Evolutionary conservation across 306 rosid genomes (phyloP), one percentile per base, ranked within the genome.

Genomic region (Dalbergia cultrata): DNA sequence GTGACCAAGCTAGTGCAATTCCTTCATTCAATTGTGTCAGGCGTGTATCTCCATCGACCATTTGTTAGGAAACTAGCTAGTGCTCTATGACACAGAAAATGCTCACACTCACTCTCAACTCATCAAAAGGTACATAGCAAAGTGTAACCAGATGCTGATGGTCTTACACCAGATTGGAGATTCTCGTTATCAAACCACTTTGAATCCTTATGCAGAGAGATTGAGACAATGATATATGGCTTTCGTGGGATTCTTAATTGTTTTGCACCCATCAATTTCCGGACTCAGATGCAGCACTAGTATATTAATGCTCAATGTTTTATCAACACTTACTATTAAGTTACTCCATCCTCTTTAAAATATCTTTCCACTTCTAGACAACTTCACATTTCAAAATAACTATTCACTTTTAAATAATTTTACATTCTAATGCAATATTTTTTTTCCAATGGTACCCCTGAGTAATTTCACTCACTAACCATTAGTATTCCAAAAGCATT

Each of bases 131-230:
- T 45, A 70, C 31, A 26, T 26, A 26, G 59, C n/a, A 84, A 89
- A 81, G 83, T 67, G 67, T 76, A 61, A 80, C 59, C 67, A 83
- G 52, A 63, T 70, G 82, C 61, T 60, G 44, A 89, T 90, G 44
- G 91, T 89, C 91, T 87, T 77, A 84, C 80, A 85, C 80, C 62
- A 79, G 93, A 90, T 76, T 82, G 82, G 70, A 76, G 82, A 78
- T 90, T 88, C 98, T 84, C 59, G 63, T 75, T 19, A 75, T 75
- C 87, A 82, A 87, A 1, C 66, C 44, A 72, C 88, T 85, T 86
- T 82, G 93, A 90, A 86, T 93, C 92, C 67, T 77, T 87, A 58
- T 19, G 83, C 76, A 80, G 78, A 88, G 74, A 73, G 85, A 80
- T 81, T 72, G 87, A 59, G 88, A 85, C 76, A 66, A 80, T 83